A percentile compares a stretch with the other conserved stretches of the same genome.
phyloP scores from a whole-genome alignment of 129 eudicot species.

The Helianthus tuberosus region DNA sequence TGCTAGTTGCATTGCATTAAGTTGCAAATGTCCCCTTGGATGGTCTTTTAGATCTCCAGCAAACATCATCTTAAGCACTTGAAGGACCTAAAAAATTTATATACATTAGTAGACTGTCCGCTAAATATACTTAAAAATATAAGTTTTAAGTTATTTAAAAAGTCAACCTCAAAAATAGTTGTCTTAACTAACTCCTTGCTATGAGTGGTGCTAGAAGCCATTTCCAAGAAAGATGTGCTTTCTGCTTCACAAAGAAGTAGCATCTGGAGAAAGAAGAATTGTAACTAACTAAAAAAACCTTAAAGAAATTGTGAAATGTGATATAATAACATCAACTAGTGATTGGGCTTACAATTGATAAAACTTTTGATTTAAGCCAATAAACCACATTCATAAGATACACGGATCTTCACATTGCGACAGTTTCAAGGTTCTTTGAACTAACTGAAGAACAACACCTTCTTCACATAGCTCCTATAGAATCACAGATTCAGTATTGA shows the following conservation, averaged over 20 bases:
- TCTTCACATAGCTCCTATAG: slow-evolving; percentile 66
- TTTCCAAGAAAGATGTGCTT: slow-evolving; percentile 69
- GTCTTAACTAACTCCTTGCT: slow-evolving; percentile 55
- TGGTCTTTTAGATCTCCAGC: slow-evolving; percentile 42
- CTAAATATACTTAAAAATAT: background rate
- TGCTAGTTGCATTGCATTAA: slow-evolving; percentile 75
- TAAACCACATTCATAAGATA: slow-evolving; percentile 49
- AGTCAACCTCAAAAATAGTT: slow-evolving; percentile 64
- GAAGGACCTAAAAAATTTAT: slow-evolving; percentile 54
- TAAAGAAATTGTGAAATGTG: slow-evolving; percentile 7
- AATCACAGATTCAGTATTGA: slow-evolving; percentile 11
- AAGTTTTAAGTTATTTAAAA: background rate
- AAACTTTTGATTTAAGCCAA: slow-evolving; percentile 64
- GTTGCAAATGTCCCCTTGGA: slow-evolving; percentile 67
- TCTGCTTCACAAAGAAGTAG: slow-evolving; percentile 75
- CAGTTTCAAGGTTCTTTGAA: slow-evolving; percentile 46
- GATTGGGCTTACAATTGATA: slow-evolving; percentile 67
- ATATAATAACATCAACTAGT: background rate
- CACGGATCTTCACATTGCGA: slow-evolving; percentile 26
- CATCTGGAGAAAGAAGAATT: slow-evolving; percentile 54
- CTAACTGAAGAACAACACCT: slow-evolving; percentile 70
- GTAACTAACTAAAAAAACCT: background rate
- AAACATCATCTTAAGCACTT: slow-evolving; percentile 59
- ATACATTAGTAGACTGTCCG: background rate
- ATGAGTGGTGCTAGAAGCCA: slow-evolving; percentile 54